Base-by-base conservation (phyloP, 352 stramenopile species). In the Phytophthora agathidicida region DNA sequence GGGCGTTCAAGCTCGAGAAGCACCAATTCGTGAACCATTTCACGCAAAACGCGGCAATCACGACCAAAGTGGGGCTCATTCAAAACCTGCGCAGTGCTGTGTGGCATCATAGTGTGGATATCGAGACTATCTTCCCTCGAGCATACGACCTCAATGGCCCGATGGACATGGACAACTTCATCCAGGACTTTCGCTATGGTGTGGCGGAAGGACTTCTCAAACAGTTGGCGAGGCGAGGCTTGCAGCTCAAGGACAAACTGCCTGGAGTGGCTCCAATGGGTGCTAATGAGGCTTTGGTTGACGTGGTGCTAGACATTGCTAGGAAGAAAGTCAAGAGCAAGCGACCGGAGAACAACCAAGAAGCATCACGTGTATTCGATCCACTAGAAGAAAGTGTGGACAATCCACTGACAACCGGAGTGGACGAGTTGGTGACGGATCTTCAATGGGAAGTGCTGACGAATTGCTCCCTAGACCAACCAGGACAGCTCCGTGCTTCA, bases 1-100 rank as follows among this genome's bases (percentile, higher is more conserved):
- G 84, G 47, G 68, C 68, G 13, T 73, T 76, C 41, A 91, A 89
- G 51, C 75, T 98, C 11, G 73, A 96, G 30, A 87, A 91, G 26
- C 63, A 85, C 58, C 89, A 97, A 60, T 87, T 91, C 38, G 89
- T 93, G 26, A 97, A 97, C 68, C 91, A 98, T 65, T 97, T 97
- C 45, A 72, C 85, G 35, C 84, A 96, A 51, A 97, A 96, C 63
- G 89, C 85, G n/a, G 86, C 81, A 8, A 93, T 97, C 48, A 97
- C 89, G 16, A 97, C 93, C 27, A 98, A 98, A 48, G 84, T 91
- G 16, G 93, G 93, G 4, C 62, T 98, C 19, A 63, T 97, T 4
- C 86, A 96, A 52, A 96, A 81, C 32, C 61, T 98, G 20, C 79
- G 86, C 7, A 79, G 59, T 42, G 68, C 77, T 8, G 43, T 82